Percentiles rank a stretch among this genome's conserved stretches.
Evolutionary conservation across 805 yeast species (phyloP).

Genomic region (Teunomyces tritomae): DNA sequence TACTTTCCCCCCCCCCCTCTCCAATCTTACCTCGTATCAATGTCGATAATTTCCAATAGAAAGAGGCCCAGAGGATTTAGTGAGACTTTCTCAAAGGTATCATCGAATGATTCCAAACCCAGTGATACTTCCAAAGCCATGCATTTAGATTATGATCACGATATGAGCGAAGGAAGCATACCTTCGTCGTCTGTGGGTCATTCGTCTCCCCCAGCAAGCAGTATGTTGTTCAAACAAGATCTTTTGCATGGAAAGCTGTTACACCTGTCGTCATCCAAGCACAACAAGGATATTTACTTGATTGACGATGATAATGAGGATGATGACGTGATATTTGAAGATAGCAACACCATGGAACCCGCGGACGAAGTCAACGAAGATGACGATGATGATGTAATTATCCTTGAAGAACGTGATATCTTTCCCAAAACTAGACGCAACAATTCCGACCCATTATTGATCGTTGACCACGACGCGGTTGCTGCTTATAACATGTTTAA

Average conservation of each 20-base stretch:
- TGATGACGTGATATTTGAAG: constrained; percentile 7
- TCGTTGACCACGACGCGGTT: constrained; percentile 36
- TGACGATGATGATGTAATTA: constrained; percentile 25
- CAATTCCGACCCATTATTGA: constrained; percentile 33
- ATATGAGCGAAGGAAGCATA: constrained; percentile 5
- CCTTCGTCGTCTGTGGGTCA: constrained; percentile 5
- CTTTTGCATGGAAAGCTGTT: not conserved
- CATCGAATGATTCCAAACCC: constrained; percentile 6
- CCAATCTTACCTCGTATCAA: constrained; percentile 6
- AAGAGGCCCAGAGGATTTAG: constrained; percentile 47
- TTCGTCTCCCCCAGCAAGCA: constrained; percentile 2
- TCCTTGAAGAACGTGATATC: constrained; percentile 33
- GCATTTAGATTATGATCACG: constrained; percentile 7
- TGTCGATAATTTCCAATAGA: constrained; percentile 41
- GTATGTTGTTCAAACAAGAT: not conserved
- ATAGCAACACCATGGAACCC: constrained; percentile 4
- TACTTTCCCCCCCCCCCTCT: too few species aligned
- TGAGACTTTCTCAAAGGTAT: constrained; percentile 28
- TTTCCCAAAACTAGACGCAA: constrained; percentile 10
- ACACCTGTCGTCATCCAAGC: not conserved
- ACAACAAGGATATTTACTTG: constrained; percentile 4
- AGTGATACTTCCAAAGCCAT: constrained; percentile 3
- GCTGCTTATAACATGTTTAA: constrained; percentile 45
- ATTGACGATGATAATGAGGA: constrained; percentile 11
- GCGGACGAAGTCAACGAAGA: constrained; percentile 14